phyloP scores from a whole-genome alignment of 495 filamentous ascomycete species.

The Penicillium alfredii region DNA sequence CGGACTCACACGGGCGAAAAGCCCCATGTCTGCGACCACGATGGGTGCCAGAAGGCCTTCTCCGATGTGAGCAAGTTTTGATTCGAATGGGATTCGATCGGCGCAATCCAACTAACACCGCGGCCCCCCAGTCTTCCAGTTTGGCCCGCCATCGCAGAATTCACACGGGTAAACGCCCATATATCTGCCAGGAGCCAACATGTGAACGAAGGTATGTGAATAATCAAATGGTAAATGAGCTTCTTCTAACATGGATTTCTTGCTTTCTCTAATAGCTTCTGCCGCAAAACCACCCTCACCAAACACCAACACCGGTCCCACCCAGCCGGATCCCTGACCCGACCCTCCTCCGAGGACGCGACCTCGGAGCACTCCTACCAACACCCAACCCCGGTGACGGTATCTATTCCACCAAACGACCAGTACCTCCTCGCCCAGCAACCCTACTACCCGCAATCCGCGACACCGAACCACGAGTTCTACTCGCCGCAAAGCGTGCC shows the following conservation, averaged over 20 bases:
- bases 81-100: neutral
- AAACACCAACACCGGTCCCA: constrained; percentile 73
- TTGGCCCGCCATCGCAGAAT: constrained; percentile 80
- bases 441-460: constrained; percentile 33
- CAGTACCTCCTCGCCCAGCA: constrained; percentile 39
- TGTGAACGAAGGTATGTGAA: constrained; percentile 69
- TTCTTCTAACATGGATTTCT: neutral
- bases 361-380: constrained; percentile 39
- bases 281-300: constrained; percentile 81
- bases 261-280: constrained; percentile 53
- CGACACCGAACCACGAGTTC: constrained; percentile 35
- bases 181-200: constrained; percentile 69
- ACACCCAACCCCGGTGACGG: constrained; percentile 22
- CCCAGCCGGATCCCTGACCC: constrained; percentile 49
- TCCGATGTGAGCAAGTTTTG: constrained; percentile 64
- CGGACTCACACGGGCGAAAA: constrained; percentile 88
- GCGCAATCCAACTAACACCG: constrained; percentile 1
- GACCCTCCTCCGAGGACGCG: constrained; percentile 39
- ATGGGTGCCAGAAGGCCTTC: constrained; percentile 77
- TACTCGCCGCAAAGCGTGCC: constrained; percentile 32
- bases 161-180: constrained; percentile 81
- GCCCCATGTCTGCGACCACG: constrained; percentile 74
- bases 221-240: too few species aligned
- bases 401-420: constrained; percentile 27
- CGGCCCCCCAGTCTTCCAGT: constrained; percentile 64